Conservation (phyloP, 2,329 filamentous ascomycete species). For the Clarireedia hainanense region DNA sequence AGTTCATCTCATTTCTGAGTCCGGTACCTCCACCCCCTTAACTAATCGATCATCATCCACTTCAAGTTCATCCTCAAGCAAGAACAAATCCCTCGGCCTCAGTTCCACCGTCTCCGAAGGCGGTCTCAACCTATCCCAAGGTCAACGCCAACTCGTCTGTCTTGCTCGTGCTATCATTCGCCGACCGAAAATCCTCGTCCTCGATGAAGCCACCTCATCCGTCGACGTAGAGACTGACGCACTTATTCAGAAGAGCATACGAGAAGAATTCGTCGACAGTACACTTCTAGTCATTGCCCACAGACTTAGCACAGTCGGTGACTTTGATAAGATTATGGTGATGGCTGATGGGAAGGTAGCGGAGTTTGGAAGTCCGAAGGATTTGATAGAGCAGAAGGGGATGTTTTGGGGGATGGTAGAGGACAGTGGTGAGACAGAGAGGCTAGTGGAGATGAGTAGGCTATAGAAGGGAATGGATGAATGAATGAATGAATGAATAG, state of each 20-base stretch:
- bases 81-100: constrained; percentile 56
- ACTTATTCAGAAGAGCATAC: constrained; percentile 65
- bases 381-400: constrained; percentile 45
- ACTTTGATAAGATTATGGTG: constrained; percentile 68
- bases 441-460: constrained; percentile 16
- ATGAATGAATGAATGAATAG: no score
- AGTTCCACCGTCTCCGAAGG: constrained; percentile 59
- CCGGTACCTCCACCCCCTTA: constrained; percentile 27
- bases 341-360: constrained; percentile 58
- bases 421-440: constrained; percentile 48
- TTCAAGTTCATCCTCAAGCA: constrained; percentile 22
- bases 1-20: constrained; percentile 49
- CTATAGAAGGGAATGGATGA: no score
- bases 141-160: constrained; percentile 69
- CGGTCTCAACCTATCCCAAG: constrained; percentile 69
- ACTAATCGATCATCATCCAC: constrained; percentile 20
- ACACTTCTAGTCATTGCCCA: constrained; percentile 76
- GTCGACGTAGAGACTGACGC: constrained; percentile 72
- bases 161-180: constrained; percentile 66
- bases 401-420: constrained; percentile 57
- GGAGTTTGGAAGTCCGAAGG: constrained; percentile 58
- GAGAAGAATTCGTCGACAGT: constrained; percentile 60
- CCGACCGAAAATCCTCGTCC: constrained; percentile 67
- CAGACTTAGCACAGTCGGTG: constrained; percentile 66
- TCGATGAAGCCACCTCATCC: constrained; percentile 72